Evolutionary conservation across 179 eudicot species (phyloP).

Genomic region (Heliamphora pulchella): DNA sequence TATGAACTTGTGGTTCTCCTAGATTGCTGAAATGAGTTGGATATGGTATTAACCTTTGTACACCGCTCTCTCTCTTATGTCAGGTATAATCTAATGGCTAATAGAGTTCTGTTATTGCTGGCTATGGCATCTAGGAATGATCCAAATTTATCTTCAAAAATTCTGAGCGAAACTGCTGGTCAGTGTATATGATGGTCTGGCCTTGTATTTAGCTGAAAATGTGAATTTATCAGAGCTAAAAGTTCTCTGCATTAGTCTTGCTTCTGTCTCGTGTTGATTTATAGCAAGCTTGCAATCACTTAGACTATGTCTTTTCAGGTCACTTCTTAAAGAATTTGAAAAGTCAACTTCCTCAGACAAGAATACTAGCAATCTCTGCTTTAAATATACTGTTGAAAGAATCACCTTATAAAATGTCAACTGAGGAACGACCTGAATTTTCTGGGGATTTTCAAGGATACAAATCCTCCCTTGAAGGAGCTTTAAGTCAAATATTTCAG

Average conservation of each 20-base stretch:
- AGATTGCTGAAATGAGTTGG: constrained; percentile 6
- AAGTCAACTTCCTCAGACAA: constrained; percentile 96
- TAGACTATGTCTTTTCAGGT: constrained; percentile 47
- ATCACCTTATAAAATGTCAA: constrained; percentile 72
- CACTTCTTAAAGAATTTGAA: constrained; percentile 84
- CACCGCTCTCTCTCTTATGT: constrained; percentile 13
- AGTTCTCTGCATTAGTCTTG: background rate
- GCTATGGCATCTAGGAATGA: constrained; percentile 80
- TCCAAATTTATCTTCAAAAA: constrained; percentile 51
- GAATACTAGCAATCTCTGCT: constrained; percentile 98
- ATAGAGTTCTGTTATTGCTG: constrained; percentile 81
- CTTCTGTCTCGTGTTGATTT: constrained; percentile 2
- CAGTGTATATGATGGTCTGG: constrained; percentile 26
- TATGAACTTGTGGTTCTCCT: background rate
- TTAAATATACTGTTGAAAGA: constrained; percentile 83
- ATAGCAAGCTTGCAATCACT: background rate
- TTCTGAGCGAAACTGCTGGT: constrained; percentile 84
- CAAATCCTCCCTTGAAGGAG: constrained; percentile 78
- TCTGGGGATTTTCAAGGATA: constrained; percentile 33
- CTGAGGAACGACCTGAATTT: constrained; percentile 27
- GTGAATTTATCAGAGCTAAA: background rate
- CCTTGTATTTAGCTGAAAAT: constrained; percentile 6
- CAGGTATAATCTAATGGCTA: constrained; percentile 99
- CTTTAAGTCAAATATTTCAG: constrained; percentile 62
- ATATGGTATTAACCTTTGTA: background rate